Evolutionary conservation across 495 filamentous ascomycete species (phyloP), one percentile per base, ranked within the genome.

Genomic region (Penicillium longicatenatum): DNA sequence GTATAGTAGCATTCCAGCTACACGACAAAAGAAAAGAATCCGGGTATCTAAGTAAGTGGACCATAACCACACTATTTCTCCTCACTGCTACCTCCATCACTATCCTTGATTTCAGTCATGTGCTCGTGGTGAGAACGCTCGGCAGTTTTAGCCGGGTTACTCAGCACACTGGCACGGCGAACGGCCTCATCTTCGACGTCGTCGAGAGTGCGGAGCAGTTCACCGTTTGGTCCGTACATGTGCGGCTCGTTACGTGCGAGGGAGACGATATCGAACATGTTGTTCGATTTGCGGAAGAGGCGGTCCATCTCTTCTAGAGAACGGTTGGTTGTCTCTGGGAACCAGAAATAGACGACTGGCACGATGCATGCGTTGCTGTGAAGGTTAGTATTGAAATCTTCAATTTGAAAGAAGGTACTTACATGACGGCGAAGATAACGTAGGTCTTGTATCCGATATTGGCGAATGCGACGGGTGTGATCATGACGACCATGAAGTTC

Each of bases 251-350:
- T 71, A 11, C 70, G 60, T 8, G 89, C 88, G 22, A 84, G 72
- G 42, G 72, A 62, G 4, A 92, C 88, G 22, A 90, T 81, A 11
- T 76, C 71, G 60, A 89, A 85, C 17, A 75, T 49, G 31, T 58
- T 72, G 53, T 73, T 76, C 48, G 76, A 78, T 68, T 88, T 89
- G 67, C 78, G 81, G 82, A 92, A 92, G 60, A 92, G 89, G 58
- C 73, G 74, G 70, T 91, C 88, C 82, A 91, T 87, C 66, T 91
- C 88, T 67, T 92, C 89, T 33, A 92, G 75, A 4, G 84, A 87
- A 16, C 88, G 85, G 65, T 82, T 83, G 21, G 86, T 86, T 4
- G 89, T 92, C 69, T 91, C 88, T 0, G 88, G 88, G 70, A 87
- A 90, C 80, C 89, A 88, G 79, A 89, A 87, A 70, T 86, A 90